phyloP scores from a whole-genome alignment of 2,329 filamentous ascomycete genomes.

The Aspergillus sp. region DNA sequence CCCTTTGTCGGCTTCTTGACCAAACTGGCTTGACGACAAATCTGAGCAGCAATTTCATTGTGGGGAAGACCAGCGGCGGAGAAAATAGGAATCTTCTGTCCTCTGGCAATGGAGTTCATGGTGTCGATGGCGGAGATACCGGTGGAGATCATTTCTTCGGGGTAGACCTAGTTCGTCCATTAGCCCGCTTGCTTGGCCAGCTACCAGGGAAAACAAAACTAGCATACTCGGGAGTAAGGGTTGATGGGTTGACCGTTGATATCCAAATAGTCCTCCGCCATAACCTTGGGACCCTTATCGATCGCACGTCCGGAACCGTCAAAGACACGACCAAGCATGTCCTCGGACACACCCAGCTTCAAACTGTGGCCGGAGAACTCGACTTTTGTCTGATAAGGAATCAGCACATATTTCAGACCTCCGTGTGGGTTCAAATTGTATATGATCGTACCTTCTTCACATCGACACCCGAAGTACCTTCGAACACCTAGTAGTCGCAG shows the following conservation, averaged over 20 bases:
- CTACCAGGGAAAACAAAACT: not conserved
- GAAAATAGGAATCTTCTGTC: slow-evolving; percentile 99
- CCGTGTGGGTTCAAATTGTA: no score
- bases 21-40: slow-evolving; percentile 92
- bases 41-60: slow-evolving; percentile 98
- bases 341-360: slow-evolving; percentile 98
- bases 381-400: slow-evolving; percentile 70
- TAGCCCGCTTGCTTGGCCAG: slow-evolving; percentile 2
- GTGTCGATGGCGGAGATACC: slow-evolving; percentile 99
- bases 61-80: slow-evolving; percentile 96
- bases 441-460: slow-evolving; percentile 75
- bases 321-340: slow-evolving; percentile 99
- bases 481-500: slow-evolving; percentile 68
- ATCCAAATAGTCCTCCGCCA: slow-evolving; percentile 96
- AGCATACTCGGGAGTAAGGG: slow-evolving; percentile 80
- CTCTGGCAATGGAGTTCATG: slow-evolving; percentile 96
- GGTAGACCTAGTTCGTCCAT: slow-evolving; percentile 67
- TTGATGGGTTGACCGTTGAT: slow-evolving; percentile 99
- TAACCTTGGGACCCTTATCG: slow-evolving; percentile 96
- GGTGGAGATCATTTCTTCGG: slow-evolving; percentile 99
- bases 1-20: slow-evolving; percentile 92
- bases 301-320: slow-evolving; percentile 97
- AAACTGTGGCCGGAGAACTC: slow-evolving; percentile 95
- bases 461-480: slow-evolving; percentile 94
- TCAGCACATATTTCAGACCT: slow-evolving; percentile 6